Evolutionary conservation across 768 basidiomycete species (phyloP).

Genomic region (Epithele typhae): DNA sequence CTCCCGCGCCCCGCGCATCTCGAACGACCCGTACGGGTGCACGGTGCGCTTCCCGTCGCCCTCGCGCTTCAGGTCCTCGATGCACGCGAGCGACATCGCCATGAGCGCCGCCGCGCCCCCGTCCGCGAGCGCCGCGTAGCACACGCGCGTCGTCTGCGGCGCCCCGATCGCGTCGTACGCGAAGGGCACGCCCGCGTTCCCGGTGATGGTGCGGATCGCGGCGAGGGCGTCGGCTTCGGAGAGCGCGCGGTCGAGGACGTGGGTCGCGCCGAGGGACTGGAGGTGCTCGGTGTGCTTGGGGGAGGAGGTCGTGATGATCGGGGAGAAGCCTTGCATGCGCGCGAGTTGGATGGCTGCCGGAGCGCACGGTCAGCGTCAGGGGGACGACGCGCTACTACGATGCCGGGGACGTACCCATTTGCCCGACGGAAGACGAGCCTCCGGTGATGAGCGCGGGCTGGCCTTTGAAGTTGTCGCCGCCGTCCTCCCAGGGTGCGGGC

Average conservation of each 20-base stretch:
- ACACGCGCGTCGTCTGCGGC: slow-evolving; percentile 17
- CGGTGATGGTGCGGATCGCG: slow-evolving; percentile 10
- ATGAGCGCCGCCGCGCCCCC: slow-evolving; percentile 18
- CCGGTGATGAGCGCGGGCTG: slow-evolving; percentile 22
- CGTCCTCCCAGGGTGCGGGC: slow-evolving; percentile 14
- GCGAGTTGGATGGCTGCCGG: slow-evolving; percentile 23
- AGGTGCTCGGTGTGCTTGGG: slow-evolving; percentile 14
- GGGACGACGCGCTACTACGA: background rate
- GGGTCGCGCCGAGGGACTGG: slow-evolving; percentile 20
- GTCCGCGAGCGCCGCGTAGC: slow-evolving; percentile 21
- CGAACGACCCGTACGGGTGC: slow-evolving; percentile 10
- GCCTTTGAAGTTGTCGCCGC: slow-evolving; percentile 16
- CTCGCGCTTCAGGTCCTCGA: slow-evolving; percentile 11
- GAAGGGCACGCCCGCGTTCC: slow-evolving; percentile 14
- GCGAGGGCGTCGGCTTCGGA: slow-evolving; percentile 4
- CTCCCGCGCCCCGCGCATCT: slow-evolving; percentile 11
- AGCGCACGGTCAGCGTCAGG: background rate
- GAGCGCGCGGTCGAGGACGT: slow-evolving; percentile 22
- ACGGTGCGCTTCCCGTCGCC: slow-evolving; percentile 11
- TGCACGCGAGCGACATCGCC: slow-evolving; percentile 4
- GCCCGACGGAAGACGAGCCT: slow-evolving; percentile 25
- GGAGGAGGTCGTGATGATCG: slow-evolving; percentile 26
- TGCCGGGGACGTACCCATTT: slow-evolving; percentile 13
- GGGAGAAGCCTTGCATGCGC: slow-evolving; percentile 22
- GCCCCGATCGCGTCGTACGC: slow-evolving; percentile 21